Percentiles rank a stretch among this genome's conserved stretches.
Evolutionary conservation across 305 asterid species (phyloP).

Genomic region (Nicotiana rustica): DNA sequence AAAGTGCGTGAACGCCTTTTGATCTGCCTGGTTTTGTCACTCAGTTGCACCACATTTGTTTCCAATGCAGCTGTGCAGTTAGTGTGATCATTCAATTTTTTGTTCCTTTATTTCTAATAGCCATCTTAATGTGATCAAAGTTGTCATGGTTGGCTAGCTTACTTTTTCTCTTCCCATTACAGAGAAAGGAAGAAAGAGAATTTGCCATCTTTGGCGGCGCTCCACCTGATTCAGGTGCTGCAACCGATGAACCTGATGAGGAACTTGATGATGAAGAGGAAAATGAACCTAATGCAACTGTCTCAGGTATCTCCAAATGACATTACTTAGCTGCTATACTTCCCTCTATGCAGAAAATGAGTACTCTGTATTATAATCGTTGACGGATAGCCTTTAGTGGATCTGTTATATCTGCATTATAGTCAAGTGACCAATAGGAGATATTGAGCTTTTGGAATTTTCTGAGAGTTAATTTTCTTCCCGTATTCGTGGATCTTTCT

Average conservation of each 20-base stretch:
- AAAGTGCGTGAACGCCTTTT: background rate
- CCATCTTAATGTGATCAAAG: background rate
- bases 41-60: background rate
- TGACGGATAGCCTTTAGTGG: background rate
- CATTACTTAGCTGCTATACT: slow-evolving; percentile 5
- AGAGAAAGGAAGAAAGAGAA: slow-evolving; percentile 84
- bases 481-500: background rate
- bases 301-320: slow-evolving; percentile 61
- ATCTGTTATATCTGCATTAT: background rate
- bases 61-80: background rate
- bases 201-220: slow-evolving; percentile 69
- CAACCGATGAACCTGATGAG: slow-evolving; percentile 45
- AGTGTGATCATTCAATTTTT: background rate
- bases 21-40: background rate
- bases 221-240: slow-evolving; percentile 56
- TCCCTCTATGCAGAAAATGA: background rate
- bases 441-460: background rate
- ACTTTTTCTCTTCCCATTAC: slow-evolving; percentile 37
- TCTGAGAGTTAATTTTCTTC: background rate
- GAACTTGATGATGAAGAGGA: slow-evolving; percentile 49
- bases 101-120: background rate
- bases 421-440: background rate
- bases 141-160: background rate
- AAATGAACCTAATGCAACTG: slow-evolving; percentile 52
- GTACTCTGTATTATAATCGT: background rate